Evolutionary conservation across 1,139 yeast species (phyloP).

Genomic region (Nakaseomyces kungkrabaensis): DNA sequence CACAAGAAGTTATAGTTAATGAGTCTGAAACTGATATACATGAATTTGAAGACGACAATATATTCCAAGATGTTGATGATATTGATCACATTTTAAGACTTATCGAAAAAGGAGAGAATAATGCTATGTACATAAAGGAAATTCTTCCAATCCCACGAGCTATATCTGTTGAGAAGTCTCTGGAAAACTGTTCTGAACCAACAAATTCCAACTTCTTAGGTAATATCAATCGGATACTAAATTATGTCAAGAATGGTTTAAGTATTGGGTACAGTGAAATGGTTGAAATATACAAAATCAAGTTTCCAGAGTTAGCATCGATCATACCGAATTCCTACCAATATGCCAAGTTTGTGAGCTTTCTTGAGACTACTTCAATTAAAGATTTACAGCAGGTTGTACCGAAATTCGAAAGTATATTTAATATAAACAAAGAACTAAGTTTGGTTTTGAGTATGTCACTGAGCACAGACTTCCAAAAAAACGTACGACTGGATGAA

Average conservation of each 20-base stretch:
- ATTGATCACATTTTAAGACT: not conserved
- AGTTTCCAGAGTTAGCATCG: slow-evolving; percentile 60
- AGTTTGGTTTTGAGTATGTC: slow-evolving; percentile 68
- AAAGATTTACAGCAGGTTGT: slow-evolving; percentile 18
- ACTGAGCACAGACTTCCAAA: slow-evolving; percentile 39
- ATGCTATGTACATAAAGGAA: slow-evolving; percentile 1
- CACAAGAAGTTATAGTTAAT: too few relatives aligned
- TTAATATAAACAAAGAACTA: slow-evolving; percentile 41
- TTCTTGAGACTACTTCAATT: slow-evolving; percentile 35
- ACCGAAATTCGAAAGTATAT: slow-evolving; percentile 30
- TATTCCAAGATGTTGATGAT: not conserved
- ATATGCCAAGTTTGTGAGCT: slow-evolving; percentile 45
- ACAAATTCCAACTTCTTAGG: not conserved
- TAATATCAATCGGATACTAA: not conserved
- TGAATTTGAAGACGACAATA: slow-evolving; percentile 7
- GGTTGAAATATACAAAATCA: not conserved
- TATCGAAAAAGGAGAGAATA: slow-evolving; percentile 3
- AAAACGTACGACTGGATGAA: slow-evolving; percentile 24
- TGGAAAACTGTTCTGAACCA: not conserved
- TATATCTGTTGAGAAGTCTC: not conserved
- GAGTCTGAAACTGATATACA: slow-evolving; percentile 8
- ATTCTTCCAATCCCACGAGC: not conserved
- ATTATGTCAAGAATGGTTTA: slow-evolving; percentile 1
- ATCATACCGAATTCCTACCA: slow-evolving; percentile 56
- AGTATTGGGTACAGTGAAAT: not conserved